These are phyloP conservation scores for Cardiospermum halicacabum DNA, from an alignment of 345 rosid species.

Conservation along the genomic window DNA sequence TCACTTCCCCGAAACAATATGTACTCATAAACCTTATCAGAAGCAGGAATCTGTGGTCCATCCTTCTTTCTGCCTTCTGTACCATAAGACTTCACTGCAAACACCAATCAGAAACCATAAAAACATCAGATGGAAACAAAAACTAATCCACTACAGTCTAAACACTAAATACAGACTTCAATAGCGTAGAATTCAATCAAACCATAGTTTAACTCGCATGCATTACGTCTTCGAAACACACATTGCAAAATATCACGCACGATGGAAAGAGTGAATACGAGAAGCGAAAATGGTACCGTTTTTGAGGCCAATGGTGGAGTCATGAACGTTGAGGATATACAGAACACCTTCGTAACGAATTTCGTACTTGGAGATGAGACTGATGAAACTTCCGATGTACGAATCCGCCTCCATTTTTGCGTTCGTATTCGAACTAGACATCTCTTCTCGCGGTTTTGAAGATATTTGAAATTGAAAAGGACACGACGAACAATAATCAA, in stretches of 20 bases:
- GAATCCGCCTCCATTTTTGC: constrained; percentile 21
- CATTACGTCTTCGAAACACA: not conserved
- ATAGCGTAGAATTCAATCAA: not conserved
- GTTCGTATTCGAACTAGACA: constrained; percentile 22
- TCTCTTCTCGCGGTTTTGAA: constrained; percentile 7
- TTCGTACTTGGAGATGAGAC: constrained; percentile 34
- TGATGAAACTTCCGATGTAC: constrained; percentile 33
- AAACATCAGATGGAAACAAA: no score
- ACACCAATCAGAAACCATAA: not conserved
- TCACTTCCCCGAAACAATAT: constrained; percentile 63
- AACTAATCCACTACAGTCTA: not conserved
- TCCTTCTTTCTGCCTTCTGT: constrained; percentile 61
- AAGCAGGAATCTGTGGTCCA: constrained; percentile 45
- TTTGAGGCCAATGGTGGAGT: constrained; percentile 33
- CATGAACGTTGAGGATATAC: constrained; percentile 23
- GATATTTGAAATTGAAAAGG: no score
- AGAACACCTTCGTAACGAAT: constrained; percentile 46
- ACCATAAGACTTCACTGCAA: constrained; percentile 55
- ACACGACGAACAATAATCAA: no score
- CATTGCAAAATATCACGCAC: not conserved
- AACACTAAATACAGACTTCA: not conserved
- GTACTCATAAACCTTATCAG: constrained; percentile 48
- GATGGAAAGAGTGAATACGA: not conserved
- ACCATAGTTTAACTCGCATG: constrained; percentile 1
- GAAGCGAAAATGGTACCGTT: constrained; percentile 26